A percentile compares a stretch with the other conserved stretches of the same genome.
Evolutionary conservation across 2,329 filamentous ascomycete genomes (phyloP).

Genomic region (Aspergillus novofumigatus): DNA sequence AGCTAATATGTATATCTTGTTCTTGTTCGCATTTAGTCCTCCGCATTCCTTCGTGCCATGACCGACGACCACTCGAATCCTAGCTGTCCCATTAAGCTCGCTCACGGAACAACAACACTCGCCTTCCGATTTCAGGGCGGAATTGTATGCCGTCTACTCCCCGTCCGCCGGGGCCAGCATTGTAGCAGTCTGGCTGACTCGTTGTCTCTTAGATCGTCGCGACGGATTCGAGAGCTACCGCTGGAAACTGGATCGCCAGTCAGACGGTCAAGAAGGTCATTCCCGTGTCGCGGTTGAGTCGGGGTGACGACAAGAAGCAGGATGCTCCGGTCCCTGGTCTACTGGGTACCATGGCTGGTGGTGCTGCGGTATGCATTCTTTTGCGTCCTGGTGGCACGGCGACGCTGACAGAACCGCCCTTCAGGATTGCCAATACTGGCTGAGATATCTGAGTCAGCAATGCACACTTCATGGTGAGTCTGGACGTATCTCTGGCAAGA

Average conservation of each 20-base stretch:
- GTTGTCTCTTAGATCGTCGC: conserved; percentile 64
- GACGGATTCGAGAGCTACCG: conserved; percentile 94
- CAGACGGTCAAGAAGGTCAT: conserved; percentile 99
- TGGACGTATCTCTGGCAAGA: background rate
- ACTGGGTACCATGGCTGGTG: conserved; percentile 96
- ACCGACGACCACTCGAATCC: conserved; percentile 98
- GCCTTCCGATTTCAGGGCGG: conserved; percentile 97
- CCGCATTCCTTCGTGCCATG: conserved; percentile 90
- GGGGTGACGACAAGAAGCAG: conserved; percentile 34
- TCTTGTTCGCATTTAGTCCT: conserved; percentile 55
- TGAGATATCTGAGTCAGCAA: conserved; percentile 97
- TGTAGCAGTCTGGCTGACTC: background rate
- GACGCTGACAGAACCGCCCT: conserved; percentile 10
- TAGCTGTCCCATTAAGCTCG: conserved; percentile 97
- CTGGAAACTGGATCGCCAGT: conserved; percentile 98
- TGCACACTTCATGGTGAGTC: conserved; percentile 78
- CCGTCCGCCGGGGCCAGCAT: background rate
- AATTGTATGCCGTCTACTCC: conserved; percentile 51
- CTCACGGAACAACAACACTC: conserved; percentile 95
- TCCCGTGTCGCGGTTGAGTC: conserved; percentile 39
- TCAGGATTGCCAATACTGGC: conserved; percentile 99
- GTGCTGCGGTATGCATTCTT: conserved; percentile 67
- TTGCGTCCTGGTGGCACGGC: background rate
- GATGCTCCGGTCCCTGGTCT: conserved; percentile 48
- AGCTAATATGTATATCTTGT: conserved; percentile 6